These are phyloP conservation scores for Lathyrus sativus DNA, from an alignment of 306 rosid species.

Conservation along the genomic window DNA sequence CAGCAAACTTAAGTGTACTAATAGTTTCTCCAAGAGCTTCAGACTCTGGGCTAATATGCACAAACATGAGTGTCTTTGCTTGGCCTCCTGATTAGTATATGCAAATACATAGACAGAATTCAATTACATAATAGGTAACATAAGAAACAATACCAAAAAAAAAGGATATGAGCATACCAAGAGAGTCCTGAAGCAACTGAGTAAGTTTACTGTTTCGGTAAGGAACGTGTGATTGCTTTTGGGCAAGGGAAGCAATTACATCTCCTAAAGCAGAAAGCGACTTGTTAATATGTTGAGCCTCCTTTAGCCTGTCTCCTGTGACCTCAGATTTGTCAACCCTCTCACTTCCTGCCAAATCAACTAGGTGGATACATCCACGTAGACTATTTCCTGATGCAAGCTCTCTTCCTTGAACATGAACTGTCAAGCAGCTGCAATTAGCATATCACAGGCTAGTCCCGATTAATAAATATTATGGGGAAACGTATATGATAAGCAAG, in stretches of 20 bases:
- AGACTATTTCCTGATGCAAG: constrained; percentile 60
- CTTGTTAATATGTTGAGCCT: constrained; percentile 94
- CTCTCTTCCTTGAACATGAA: constrained; percentile 89
- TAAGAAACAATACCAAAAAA: not conserved
- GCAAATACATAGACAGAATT: constrained; percentile 6
- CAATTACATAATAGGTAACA: constrained; percentile 7
- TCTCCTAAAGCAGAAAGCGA: constrained; percentile 96
- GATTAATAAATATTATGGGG: constrained; percentile 24
- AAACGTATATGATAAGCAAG: constrained; percentile 15
- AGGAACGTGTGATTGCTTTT: constrained; percentile 82
- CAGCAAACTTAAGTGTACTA: constrained; percentile 94
- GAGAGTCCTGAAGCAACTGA: constrained; percentile 92
- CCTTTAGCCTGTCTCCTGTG: constrained; percentile 84
- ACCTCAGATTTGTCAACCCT: constrained; percentile 95
- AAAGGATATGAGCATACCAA: constrained; percentile 53
- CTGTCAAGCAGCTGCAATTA: constrained; percentile 86
- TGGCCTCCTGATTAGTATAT: constrained; percentile 71
- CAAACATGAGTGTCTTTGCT: constrained; percentile 98
- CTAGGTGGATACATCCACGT: constrained; percentile 91
- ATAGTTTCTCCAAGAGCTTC: constrained; percentile 82
- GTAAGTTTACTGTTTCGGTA: constrained; percentile 94
- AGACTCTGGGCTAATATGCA: constrained; percentile 84
- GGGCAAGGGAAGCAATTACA: constrained; percentile 89
- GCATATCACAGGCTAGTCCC: constrained; percentile 37
- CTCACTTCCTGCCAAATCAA: constrained; percentile 98